Base-by-base conservation (phyloP, 768 basidiomycete species). In the Calocybe indica region DNA sequence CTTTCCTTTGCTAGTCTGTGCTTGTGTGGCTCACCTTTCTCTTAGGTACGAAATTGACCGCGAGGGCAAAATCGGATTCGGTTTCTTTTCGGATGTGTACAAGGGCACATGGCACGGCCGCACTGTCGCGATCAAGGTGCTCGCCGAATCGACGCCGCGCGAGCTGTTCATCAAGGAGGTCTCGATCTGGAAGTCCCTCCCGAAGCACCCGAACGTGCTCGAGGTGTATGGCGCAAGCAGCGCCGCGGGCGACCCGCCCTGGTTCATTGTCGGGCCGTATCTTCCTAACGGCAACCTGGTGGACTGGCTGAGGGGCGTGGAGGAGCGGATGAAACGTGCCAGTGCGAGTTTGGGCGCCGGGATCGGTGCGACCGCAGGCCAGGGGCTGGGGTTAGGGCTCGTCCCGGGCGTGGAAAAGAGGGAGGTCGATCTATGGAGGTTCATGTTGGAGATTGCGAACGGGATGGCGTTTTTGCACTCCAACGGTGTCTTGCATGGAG, bases 391-490 rank as follows among this genome's bases (percentile, higher is more conserved):
- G 37, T 15, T 36, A 35, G 5, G 15, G 38, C 12, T 43, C 14
- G 22, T 44, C 36, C 42, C 46, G 10, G 30, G 28, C 12, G 45
- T n/a, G 22, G 35, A 40, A 11, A 32, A 37, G 38, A 44, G 40
- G 14, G 65, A 69, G 34, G 64, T 65, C 12, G 78, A 84, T 52
- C 60, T 76, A 35, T 68, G 83, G 56, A 70, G 74, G 54, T 81
- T 80, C 63, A 77, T 91, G 59, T 71, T 81, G 48, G 83, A 91
- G 63, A 79, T 91, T 52, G 82, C 87, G 9, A 74, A 77, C 55
- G 90, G 89, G 7, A 89, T 93, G 88, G 74, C 79, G 45, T 91
- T 92, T 61, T 62, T 93, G 51, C 90, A 93, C 61, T 57, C 62
- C 5, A 65, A 75, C 49, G 82, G 76, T 3, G 76, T 91, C 3